phyloP scores from a whole-genome alignment of 192 early-diverging fungal genomes.

The Geranomyces michiganensis region DNA sequence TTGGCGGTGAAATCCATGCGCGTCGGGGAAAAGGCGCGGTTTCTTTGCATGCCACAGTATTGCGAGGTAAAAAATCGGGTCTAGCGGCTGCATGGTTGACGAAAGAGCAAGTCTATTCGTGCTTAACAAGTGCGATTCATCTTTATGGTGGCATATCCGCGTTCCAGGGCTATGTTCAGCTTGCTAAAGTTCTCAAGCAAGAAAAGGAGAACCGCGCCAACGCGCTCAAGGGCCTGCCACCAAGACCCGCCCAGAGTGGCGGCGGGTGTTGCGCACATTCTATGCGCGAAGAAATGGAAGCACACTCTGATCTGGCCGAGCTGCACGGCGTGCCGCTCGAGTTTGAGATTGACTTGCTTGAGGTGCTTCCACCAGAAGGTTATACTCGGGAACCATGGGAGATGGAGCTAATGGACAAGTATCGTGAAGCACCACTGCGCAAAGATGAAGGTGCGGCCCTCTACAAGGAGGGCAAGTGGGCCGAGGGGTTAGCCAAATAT shows the following conservation, averaged over 20 bases:
- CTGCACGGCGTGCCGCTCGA: constrained; percentile 46
- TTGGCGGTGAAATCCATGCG: constrained; percentile 52
- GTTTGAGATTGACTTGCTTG: constrained; percentile 54
- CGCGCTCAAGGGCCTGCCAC: constrained; percentile 41
- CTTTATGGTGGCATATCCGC: background rate
- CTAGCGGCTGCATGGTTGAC: too few relatives aligned
- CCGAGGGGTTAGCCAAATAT: constrained; percentile 50
- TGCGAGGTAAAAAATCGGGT: constrained; percentile 32
- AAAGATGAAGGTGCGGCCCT: constrained; percentile 45
- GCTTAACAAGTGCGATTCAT: too few relatives aligned
- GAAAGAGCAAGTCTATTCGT: too few relatives aligned
- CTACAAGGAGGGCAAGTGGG: constrained; percentile 44
- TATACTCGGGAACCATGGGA: constrained; percentile 57
- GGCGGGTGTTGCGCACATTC: constrained; percentile 48
- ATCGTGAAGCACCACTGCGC: constrained; percentile 42
- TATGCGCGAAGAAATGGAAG: constrained; percentile 30
- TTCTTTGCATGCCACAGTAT: constrained; percentile 54
- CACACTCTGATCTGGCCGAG: constrained; percentile 41
- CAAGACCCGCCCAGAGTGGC: constrained; percentile 23
- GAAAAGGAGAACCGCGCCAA: constrained; percentile 44
- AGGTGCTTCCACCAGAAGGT: constrained; percentile 44
- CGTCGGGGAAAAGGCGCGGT: constrained; percentile 48
- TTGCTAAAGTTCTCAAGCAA: constrained; percentile 51
- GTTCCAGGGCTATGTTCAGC: constrained; percentile 50
- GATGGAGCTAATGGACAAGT: constrained; percentile 52